Percentiles rank a stretch among this genome's conserved stretches.
These are phyloP conservation scores for Talaromyces rugulosus DNA, from an alignment of 2,329 filamentous ascomycete species.

Conservation along the genomic window DNA sequence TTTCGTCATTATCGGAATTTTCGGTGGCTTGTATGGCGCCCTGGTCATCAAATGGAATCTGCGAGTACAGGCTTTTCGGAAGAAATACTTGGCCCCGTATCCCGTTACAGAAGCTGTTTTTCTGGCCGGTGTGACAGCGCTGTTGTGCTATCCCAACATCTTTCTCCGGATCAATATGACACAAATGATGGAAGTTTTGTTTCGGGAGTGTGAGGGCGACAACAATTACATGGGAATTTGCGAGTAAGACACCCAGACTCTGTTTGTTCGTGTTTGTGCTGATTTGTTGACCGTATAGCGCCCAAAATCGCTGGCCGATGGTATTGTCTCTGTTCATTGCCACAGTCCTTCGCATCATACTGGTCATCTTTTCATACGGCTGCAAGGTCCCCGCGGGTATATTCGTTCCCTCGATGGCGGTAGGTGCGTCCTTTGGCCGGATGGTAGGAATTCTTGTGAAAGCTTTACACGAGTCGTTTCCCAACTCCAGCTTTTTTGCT, in stretches of 20 bases:
- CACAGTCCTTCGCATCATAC: constrained; percentile 71
- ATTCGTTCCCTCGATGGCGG: constrained; percentile 96
- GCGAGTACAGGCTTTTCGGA: constrained; percentile 83
- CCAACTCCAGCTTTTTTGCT: constrained; percentile 77
- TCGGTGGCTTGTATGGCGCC: constrained; percentile 91
- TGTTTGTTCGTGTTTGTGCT: neutral
- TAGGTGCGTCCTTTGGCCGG: constrained; percentile 89
- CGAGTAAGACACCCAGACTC: constrained; percentile 50
- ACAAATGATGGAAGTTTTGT: constrained; percentile 97
- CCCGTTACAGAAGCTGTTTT: constrained; percentile 82
- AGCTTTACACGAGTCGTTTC: constrained; percentile 78
- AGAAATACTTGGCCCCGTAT: constrained; percentile 81
- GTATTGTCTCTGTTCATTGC: constrained; percentile 73
- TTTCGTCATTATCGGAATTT: constrained; percentile 85
- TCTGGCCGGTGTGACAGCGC: constrained; percentile 75
- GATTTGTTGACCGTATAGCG: constrained; percentile 24
- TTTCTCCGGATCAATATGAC: constrained; percentile 98
- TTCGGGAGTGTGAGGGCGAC: constrained; percentile 83
- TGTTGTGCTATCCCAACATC: constrained; percentile 95
- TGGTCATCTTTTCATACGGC: constrained; percentile 94
- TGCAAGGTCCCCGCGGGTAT: constrained; percentile 98
- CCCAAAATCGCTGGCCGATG: constrained; percentile 70
- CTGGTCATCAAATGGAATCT: constrained; percentile 99
- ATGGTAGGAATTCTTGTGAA: constrained; percentile 94
- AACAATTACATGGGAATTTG: constrained; percentile 90